A percentile compares a stretch with the other conserved stretches of the same genome.
Conservation (phyloP, 257 asterid species). For the Solanum pinnatisectum region DNA sequence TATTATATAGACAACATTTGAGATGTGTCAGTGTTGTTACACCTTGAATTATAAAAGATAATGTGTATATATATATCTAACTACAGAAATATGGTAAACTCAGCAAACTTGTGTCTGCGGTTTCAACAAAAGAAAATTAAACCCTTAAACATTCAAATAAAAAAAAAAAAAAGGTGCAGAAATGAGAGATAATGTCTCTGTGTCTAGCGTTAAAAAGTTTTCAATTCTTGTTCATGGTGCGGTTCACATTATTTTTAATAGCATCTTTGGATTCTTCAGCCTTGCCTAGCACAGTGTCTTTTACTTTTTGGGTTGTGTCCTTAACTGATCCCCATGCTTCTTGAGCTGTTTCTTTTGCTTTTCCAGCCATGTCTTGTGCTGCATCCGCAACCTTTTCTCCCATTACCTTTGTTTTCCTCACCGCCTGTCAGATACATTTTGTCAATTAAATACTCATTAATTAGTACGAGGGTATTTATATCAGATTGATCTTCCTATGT, state of each 20-base stretch:
- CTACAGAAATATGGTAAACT: not conserved
- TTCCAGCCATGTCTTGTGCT: conserved; percentile 46
- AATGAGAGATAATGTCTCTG: not conserved
- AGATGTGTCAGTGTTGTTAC: not conserved
- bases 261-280: conserved; percentile 43
- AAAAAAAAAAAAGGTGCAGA: not conserved
- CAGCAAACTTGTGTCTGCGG: not conserved
- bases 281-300: conserved; percentile 42
- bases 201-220: too few species aligned
- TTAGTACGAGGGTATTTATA: too few species aligned
- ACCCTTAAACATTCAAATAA: not conserved
- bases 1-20: not conserved
- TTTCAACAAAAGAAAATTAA: not conserved
- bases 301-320: conserved; percentile 47
- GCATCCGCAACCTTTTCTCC: conserved; percentile 43
- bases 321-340: conserved; percentile 52
- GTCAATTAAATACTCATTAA: not conserved
- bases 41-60: not conserved
- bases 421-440: conserved; percentile 15
- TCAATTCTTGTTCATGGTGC: conserved; percentile 15
- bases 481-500: not conserved
- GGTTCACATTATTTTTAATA: conserved; percentile 24
- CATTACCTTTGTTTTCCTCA: conserved; percentile 26
- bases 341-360: conserved; percentile 50
- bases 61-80: not conserved